Percentiles rank a stretch among this genome's conserved stretches.
These are phyloP conservation scores for Apophysomyces ossiformis DNA, from an alignment of 371 early-diverging fungal genomes.

Conservation along the genomic window DNA sequence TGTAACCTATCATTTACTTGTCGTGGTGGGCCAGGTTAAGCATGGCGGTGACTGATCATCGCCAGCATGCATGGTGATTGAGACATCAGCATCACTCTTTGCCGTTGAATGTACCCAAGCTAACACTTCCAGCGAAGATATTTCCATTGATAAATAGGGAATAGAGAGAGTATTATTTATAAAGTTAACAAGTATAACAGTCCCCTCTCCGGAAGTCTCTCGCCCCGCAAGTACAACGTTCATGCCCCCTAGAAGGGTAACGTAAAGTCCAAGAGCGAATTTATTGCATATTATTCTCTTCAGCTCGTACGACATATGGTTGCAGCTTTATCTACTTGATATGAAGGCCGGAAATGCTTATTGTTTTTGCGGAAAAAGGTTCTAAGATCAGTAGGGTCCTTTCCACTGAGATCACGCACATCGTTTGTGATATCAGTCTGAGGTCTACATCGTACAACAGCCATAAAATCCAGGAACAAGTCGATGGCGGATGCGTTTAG, in stretches of 20 bases:
- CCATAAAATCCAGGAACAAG: slow-evolving; percentile 16
- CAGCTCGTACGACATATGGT: background rate
- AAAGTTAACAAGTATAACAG: too few species aligned
- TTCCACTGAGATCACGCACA: slow-evolving; percentile 18
- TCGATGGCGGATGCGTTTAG: slow-evolving; percentile 10
- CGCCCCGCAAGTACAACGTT: too few species aligned
- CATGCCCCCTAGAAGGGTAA: too few species aligned
- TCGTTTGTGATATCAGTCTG: slow-evolving; percentile 18
- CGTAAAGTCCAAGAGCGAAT: too few species aligned
- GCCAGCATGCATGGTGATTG: background rate
- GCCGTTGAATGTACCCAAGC: slow-evolving; percentile 14
- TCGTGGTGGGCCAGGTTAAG: slow-evolving; percentile 1
- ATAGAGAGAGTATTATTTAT: too few species aligned
- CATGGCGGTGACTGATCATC: background rate
- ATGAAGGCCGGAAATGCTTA: slow-evolving; percentile 10
- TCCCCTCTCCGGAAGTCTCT: too few species aligned
- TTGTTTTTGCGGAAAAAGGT: slow-evolving; percentile 21
- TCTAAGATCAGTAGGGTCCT: slow-evolving; percentile 18
- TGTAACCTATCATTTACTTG: slow-evolving; percentile 1
- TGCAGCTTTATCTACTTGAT: background rate
- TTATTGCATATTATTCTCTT: background rate
- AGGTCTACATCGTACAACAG: background rate
- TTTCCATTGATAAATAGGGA: background rate
- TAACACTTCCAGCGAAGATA: slow-evolving; percentile 16
- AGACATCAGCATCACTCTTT: background rate